Percentiles rank a stretch among this genome's conserved stretches.
These are phyloP conservation scores for Dactylorhiza incarnata DNA, from an alignment of 106 monocot species.

Conservation along the genomic window DNA sequence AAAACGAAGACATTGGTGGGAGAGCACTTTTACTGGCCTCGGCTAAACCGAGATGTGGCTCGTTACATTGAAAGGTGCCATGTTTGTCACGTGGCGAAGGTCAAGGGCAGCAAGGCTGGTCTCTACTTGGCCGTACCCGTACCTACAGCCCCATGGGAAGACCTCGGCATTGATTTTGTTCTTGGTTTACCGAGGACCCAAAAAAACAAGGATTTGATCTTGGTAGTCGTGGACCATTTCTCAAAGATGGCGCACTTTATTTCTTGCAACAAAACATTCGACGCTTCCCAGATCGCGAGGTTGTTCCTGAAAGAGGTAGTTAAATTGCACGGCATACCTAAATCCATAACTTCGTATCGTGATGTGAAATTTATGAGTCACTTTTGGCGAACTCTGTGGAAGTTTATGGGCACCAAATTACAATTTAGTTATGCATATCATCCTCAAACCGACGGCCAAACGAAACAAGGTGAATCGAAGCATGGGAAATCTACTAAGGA, in stretches of 20 bases:
- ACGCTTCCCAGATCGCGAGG: background rate
- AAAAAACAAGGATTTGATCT: slow-evolving; percentile 1
- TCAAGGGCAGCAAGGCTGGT: background rate
- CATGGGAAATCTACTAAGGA: too few relatives aligned
- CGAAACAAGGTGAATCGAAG: too few relatives aligned
- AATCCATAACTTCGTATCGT: background rate
- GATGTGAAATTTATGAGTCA: too few relatives aligned
- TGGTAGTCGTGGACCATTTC: slow-evolving; percentile 3
- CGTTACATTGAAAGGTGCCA: background rate
- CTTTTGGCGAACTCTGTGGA: too few relatives aligned
- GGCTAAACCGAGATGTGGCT: background rate
- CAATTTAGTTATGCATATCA: too few relatives aligned
- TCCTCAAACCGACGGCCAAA: too few relatives aligned
- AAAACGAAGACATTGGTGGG: background rate
- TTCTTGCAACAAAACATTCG: background rate
- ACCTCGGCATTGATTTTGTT: too few relatives aligned
- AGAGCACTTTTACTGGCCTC: slow-evolving; percentile 1
- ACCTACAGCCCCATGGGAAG: background rate
- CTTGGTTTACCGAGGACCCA: too few relatives aligned
- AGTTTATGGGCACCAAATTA: too few relatives aligned
- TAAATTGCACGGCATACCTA: background rate
- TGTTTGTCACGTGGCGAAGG: background rate
- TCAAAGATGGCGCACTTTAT: slow-evolving; percentile 11
- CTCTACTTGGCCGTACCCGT: background rate
- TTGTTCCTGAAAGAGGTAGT: background rate